Evolutionary conservation across 116 monocot species (phyloP).

Genomic region (Zostera marina): DNA sequence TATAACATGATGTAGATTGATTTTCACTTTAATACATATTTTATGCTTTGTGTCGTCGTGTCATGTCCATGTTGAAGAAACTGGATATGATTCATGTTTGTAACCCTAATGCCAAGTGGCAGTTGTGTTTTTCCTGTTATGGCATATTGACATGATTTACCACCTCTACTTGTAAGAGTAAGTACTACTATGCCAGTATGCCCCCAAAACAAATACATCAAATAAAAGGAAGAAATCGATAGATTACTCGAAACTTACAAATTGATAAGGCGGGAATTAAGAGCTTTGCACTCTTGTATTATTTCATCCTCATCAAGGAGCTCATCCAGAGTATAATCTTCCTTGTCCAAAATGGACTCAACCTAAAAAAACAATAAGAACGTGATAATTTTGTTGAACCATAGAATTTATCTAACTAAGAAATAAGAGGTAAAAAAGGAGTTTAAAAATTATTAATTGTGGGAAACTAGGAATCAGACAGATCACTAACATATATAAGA

Average conservation of each 20-base stretch:
- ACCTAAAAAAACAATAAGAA: slow-evolving; percentile 27
- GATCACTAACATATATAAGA: not conserved
- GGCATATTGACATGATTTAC: no score
- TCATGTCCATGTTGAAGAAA: no score
- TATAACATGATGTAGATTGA: no score
- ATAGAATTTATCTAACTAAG: not conserved
- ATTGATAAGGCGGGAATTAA: slow-evolving; percentile 80
- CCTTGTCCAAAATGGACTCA: slow-evolving; percentile 89
- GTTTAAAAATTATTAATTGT: not conserved
- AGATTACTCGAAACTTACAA: slow-evolving; percentile 28
- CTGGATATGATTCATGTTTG: no score
- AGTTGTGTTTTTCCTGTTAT: no score
- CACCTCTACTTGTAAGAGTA: no score
- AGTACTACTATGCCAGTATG: not conserved
- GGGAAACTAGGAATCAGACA: no score
- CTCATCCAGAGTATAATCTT: slow-evolving; percentile 70
- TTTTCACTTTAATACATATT: no score
- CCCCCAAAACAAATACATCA: not conserved
- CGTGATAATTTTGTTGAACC: not conserved
- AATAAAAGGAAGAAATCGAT: not conserved
- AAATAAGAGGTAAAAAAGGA: not conserved
- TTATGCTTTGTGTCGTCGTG: no score
- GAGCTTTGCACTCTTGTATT: slow-evolving; percentile 96
- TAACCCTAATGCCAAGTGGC: no score
- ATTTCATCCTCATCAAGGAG: slow-evolving; percentile 94